Conservation (phyloP, 257 asterid genomes). For the Nicotiana noctiflora region DNA sequence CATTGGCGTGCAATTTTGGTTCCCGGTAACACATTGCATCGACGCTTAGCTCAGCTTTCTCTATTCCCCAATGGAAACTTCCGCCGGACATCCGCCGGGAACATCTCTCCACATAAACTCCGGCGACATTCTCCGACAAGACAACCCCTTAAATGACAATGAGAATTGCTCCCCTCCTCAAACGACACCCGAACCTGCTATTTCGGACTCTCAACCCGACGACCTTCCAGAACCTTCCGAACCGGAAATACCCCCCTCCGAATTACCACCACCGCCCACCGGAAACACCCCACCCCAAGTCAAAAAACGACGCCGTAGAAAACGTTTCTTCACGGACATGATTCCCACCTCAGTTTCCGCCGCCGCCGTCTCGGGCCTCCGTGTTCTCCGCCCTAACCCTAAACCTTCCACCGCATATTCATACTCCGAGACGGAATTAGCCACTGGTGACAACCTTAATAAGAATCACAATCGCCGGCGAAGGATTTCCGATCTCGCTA, state of each 20-base stretch:
- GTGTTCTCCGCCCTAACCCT: conserved; percentile 70
- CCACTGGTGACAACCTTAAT: conserved; percentile 22
- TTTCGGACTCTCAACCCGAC: conserved; percentile 13
- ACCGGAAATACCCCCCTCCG: conserved; percentile 18
- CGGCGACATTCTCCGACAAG: conserved; percentile 10
- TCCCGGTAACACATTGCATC: no score
- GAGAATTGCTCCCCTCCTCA: conserved; percentile 7
- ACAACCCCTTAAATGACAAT: neutral
- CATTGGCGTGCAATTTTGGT: no score
- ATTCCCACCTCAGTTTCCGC: conserved; percentile 50
- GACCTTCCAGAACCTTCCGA: neutral
- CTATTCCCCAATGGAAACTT: conserved; percentile 36
- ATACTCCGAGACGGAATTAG: conserved; percentile 33
- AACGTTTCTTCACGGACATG: conserved; percentile 81
- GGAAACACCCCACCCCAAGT: conserved; percentile 38
- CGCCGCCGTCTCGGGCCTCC: conserved; percentile 56
- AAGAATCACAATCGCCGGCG: conserved; percentile 41
- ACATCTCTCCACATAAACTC: conserved; percentile 11
- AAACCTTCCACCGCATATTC: conserved; percentile 47
- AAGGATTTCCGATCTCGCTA: conserved; percentile 57
- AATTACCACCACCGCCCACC: conserved; percentile 18
- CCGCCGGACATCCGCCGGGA: conserved; percentile 29
- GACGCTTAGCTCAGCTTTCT: neutral
- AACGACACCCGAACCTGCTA: conserved; percentile 21
- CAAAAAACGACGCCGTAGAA: conserved; percentile 84